Conservation (phyloP, 306 rosid species). For the Echinosophora koreensis region DNA sequence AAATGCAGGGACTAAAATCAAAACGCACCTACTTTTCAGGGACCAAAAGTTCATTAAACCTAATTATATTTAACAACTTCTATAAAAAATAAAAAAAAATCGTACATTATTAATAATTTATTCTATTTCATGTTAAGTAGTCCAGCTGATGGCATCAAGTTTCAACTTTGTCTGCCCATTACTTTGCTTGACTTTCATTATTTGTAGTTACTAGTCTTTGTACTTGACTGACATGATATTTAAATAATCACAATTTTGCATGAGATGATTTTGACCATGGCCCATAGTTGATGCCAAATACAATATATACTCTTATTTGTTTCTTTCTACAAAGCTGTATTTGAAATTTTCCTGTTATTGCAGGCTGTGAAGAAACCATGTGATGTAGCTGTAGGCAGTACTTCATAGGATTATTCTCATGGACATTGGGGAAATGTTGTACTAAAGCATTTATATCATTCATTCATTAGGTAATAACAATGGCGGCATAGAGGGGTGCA, state of each 20-base stretch:
- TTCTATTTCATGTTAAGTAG: no score
- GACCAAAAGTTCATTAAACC: no score
- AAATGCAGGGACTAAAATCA: no score
- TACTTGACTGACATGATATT: no score
- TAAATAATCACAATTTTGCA: not conserved
- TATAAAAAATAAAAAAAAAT: no score
- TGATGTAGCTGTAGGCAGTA: slow-evolving; percentile 49
- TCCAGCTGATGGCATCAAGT: no score
- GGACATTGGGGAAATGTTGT: slow-evolving; percentile 66
- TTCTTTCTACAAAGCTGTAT: slow-evolving; percentile 40
- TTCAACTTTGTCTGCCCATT: no score
- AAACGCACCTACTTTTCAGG: no score
- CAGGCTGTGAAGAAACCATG: slow-evolving; percentile 58
- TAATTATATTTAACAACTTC: no score
- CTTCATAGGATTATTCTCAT: slow-evolving; percentile 53
- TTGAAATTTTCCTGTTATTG: slow-evolving; percentile 48
- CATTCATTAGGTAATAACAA: slow-evolving; percentile 61
- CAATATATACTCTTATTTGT: slow-evolving; percentile 23
- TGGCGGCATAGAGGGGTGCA: slow-evolving; percentile 66
- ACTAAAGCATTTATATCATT: slow-evolving; percentile 64
- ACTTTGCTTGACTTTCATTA: no score
- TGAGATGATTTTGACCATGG: slow-evolving; percentile 27
- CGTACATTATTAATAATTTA: no score
- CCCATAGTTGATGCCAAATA: slow-evolving; percentile 26
- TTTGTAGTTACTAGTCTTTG: no score